Conservation (phyloP, 495 filamentous ascomycete genomes). For the Aspergillus sclerotiicarbonarius region DNA sequence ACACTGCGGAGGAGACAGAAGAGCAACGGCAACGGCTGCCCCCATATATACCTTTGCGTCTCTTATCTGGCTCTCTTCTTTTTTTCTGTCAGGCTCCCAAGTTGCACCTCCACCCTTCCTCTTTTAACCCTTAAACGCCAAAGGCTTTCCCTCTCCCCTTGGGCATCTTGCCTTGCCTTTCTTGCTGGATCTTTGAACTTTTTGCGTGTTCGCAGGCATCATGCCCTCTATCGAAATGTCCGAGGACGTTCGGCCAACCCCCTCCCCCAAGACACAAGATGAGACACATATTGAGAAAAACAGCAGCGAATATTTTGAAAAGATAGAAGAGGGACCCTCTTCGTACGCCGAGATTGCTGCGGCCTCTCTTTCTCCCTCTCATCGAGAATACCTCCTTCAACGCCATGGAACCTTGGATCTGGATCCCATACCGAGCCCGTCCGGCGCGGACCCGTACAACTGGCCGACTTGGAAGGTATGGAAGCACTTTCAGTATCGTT, state of each 20-base stretch:
- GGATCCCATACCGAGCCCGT: constrained; percentile 47
- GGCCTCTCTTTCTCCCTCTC: background rate
- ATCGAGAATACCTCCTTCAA: background rate
- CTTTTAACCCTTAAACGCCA: background rate
- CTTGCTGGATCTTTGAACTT: background rate
- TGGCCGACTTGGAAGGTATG: constrained; percentile 46
- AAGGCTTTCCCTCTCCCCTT: background rate
- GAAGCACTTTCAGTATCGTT: background rate
- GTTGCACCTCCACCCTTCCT: background rate
- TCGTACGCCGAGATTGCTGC: constrained; percentile 3
- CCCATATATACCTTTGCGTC: background rate
- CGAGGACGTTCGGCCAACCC: background rate
- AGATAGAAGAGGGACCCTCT: constrained; percentile 1
- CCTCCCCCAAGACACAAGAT: background rate
- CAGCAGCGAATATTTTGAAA: constrained; percentile 7
- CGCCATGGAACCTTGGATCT: constrained; percentile 40
- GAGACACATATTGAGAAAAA: background rate
- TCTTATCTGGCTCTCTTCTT: background rate
- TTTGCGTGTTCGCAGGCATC: background rate
- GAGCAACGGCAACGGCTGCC: background rate
- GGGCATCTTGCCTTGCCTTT: background rate
- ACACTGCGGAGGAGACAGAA: background rate
- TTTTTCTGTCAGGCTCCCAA: background rate
- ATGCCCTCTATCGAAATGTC: constrained; percentile 5
- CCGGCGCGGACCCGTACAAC: constrained; percentile 51